Base-by-base conservation (phyloP, 768 basidiomycete genomes). In the Russula virescens region DNA sequence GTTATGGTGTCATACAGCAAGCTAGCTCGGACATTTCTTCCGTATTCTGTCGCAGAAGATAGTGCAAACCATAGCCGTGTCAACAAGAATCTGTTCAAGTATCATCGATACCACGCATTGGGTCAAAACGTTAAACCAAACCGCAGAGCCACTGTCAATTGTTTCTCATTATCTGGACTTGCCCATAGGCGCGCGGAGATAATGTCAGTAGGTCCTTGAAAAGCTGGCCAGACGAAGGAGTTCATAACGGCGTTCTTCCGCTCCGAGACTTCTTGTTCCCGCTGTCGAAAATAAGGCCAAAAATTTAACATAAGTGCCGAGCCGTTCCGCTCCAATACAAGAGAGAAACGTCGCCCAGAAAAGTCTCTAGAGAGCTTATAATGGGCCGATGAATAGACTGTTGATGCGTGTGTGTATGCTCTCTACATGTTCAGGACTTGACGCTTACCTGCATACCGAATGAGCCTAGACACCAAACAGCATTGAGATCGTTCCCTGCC, bases 221-320 rank as follows among this genome's bases (percentile, higher is more conserved):
- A 73, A 9, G 75, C 68, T 19, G 63, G 67, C 14, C 77, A 77
- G 25, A 90, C 71, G 71, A 88, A 86, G 7, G 85, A 84, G 13
- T 62, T 60, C 10, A 72, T 65, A 68, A 82, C 87, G n/a, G 68
- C 65, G 4, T 60, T 59, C 57, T 73, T 77, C 45, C 81, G 76
- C 19, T 58, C 61, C 0, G 62, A 45, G 1, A 71, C 67, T 70
- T 89, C 86, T 14, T 68, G 64, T 61, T 75, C 68, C n/a, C 88
- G 81, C 23, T 75, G 68, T 28, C 72, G 72, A 38, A 89, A 76
- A 70, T 90, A 90, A 8, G 88, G 87, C 89, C 89, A 91, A 69
- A 86, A 75, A 65, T 90, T 83, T 1, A 79, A 82, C 73, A 79
- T 83, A 19, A 75, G 77, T 16, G 56, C 23, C 61, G 72, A 18